Percentiles rank a stretch among this genome's conserved stretches.
These are phyloP conservation scores for Haplographium delicatum DNA, from an alignment of 495 filamentous ascomycete genomes.

Conservation along the genomic window DNA sequence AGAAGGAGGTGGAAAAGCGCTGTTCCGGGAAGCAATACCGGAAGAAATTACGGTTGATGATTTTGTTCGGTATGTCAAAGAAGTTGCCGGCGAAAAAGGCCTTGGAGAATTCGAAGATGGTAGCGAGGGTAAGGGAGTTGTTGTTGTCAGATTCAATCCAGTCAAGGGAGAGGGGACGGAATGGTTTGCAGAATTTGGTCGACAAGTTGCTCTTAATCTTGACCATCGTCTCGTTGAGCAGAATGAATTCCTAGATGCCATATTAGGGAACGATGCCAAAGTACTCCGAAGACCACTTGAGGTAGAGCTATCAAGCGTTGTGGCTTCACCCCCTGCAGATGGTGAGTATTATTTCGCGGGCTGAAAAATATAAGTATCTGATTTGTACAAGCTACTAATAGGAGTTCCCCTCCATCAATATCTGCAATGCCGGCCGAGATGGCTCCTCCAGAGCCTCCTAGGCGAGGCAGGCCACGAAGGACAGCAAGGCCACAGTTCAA, in stretches of 20 bases:
- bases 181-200: constrained; percentile 67
- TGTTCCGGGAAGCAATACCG: constrained; percentile 56
- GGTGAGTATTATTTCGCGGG: constrained; percentile 4
- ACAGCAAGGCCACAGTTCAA: constrained; percentile 61
- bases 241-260: constrained; percentile 88
- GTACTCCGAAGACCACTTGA: constrained; percentile 59
- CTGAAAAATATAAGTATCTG: too few relatives aligned
- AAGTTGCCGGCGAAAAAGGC: constrained; percentile 67
- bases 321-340: constrained; percentile 10
- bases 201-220: constrained; percentile 59
- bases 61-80: constrained; percentile 71
- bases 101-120: constrained; percentile 55
- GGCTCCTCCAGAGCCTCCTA: constrained; percentile 16
- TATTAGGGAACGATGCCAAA: constrained; percentile 69
- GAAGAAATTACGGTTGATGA: constrained; percentile 68
- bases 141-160: constrained; percentile 71
- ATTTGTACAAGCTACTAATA: too few relatives aligned
- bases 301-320: constrained; percentile 17
- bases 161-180: constrained; percentile 52
- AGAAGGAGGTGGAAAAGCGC: constrained; percentile 76
- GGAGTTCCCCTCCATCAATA: not conserved
- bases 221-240: constrained; percentile 83
- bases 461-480: constrained; percentile 38
- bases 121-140: constrained; percentile 61
- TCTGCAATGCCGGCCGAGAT: not conserved